phyloP scores from a whole-genome alignment of 495 filamentous ascomycete species.

The Aspergillus mulundensis region DNA sequence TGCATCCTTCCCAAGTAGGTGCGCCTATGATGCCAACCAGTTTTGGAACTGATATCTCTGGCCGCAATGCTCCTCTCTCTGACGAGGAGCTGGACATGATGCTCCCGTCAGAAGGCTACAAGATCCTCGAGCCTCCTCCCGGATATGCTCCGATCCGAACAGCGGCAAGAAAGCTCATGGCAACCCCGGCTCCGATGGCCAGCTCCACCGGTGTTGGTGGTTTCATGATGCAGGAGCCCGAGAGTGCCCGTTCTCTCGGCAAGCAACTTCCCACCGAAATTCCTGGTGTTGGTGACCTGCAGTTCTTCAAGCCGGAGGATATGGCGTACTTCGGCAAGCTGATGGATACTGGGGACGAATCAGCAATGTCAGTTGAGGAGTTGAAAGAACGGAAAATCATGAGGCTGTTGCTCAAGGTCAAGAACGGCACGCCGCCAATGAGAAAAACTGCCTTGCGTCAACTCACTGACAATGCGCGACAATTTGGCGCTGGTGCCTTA shows the following conservation, averaged over 20 bases:
- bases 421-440: conserved; percentile 99
- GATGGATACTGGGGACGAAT: conserved; percentile 91
- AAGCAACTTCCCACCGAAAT: conserved; percentile 96
- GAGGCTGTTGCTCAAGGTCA: conserved; percentile 94
- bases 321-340: conserved; percentile 99
- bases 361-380: conserved; percentile 86
- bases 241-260: conserved; percentile 71
- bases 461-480: conserved; percentile 93
- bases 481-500: conserved; percentile 90
- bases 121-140: conserved; percentile 86
- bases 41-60: conserved; percentile 80
- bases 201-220: conserved; percentile 65
- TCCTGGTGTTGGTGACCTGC: conserved; percentile 92
- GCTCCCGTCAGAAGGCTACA: conserved; percentile 87
- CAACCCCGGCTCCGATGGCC: conserved; percentile 65
- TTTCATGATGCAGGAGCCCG: conserved; percentile 98
- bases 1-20: conserved; percentile 71
- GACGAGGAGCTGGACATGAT: conserved; percentile 94
- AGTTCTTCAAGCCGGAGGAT: conserved; percentile 98
- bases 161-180: conserved; percentile 70
- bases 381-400: conserved; percentile 98
- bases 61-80: conserved; percentile 71
- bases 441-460: conserved; percentile 98
- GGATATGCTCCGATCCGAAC: conserved; percentile 85
- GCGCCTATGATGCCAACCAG: conserved; percentile 51